Base-by-base conservation (phyloP, 352 stramenopile genomes). In the Globisporangium viniferum region DNA sequence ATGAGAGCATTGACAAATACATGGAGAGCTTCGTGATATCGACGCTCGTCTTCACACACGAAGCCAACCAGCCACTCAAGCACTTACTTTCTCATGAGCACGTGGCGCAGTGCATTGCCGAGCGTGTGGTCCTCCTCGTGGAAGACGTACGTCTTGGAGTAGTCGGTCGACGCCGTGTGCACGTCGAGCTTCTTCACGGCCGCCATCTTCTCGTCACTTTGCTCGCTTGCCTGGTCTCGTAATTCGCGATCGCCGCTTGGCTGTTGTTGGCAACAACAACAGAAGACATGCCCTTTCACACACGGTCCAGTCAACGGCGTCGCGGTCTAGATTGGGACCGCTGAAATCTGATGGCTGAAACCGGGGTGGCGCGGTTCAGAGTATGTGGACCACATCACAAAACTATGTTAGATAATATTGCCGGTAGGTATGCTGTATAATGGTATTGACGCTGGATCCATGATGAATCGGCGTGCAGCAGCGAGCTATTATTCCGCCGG, bases 61-160 rank as follows among this genome's bases (percentile, higher is more conserved):
- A 59, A 64, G 6, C 33, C 29, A 63, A 15, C 41, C 6, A 51
- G 10, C 5, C 35, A 53, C 18, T 14, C 31, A 5, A 3, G 59
- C 29, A 89, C 85, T 51, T 79, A 94, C 87, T 93, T 93, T 69
- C 90, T 79, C 89, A 98, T 97, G 48, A 98, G 70, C 36, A 97
- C 90, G 74, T 97, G 92, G n/a, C 92, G 88, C 69, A 98, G 69
- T 27, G 90, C 81, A 63, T 98, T 98, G 73, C 91, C 91, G 22
- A 97, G 75, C 62, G 91, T 97, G 78, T 97, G 91, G 70, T 97
- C 91, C 65, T 96, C 89, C 15, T 95, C 86, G 65, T 94, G 85
- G 73, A 96, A 92, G 22, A 91, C 87, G 72, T 93, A 95, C 15
- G 89, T 96, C 82, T 94, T 93, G 60, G 85, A 92, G 73, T 88